Conservation (phyloP, 2,329 filamentous ascomycete species). For the Sclerotinia sclerotiorum region DNA sequence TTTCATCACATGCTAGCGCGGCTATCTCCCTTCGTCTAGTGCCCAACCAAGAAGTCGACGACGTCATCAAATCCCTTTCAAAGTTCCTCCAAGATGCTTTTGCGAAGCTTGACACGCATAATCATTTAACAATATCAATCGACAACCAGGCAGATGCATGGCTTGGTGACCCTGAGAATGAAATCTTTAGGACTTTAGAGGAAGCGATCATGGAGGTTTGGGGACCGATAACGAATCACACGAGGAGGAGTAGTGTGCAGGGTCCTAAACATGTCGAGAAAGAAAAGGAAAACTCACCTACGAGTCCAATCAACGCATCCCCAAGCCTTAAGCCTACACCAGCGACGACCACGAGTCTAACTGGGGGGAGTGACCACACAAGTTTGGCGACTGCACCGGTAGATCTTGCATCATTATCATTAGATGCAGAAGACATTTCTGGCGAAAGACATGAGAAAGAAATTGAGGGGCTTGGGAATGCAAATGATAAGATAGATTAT, state of each 20-base stretch:
- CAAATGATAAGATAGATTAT: not conserved
- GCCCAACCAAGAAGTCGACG: constrained; percentile 83
- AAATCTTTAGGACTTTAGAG: constrained; percentile 87
- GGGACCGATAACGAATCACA: constrained; percentile 54
- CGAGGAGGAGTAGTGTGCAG: constrained; percentile 44
- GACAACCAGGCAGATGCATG: constrained; percentile 95
- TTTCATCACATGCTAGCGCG: constrained; percentile 84
- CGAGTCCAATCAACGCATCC: constrained; percentile 25
- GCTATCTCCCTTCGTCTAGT: constrained; percentile 89
- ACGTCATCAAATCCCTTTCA: constrained; percentile 68
- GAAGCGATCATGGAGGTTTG: constrained; percentile 82
- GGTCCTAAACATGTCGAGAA: constrained; percentile 30
- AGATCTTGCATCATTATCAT: constrained; percentile 30
- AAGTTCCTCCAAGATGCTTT: constrained; percentile 72
- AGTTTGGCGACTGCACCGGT: constrained; percentile 35
- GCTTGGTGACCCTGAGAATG: constrained; percentile 87
- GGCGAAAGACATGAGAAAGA: not conserved
- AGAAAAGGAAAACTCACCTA: constrained; percentile 29
- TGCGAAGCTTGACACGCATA: constrained; percentile 71
- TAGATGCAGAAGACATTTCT: not conserved
- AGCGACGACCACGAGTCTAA: constrained; percentile 52
- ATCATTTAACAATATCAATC: constrained; percentile 76
- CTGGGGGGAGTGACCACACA: constrained; percentile 45
- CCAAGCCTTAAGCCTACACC: constrained; percentile 45
- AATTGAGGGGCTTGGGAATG: not conserved